Evolutionary conservation across 2,329 filamentous ascomycete genomes (phyloP).

Genomic region (Leptosphaerulina australis): DNA sequence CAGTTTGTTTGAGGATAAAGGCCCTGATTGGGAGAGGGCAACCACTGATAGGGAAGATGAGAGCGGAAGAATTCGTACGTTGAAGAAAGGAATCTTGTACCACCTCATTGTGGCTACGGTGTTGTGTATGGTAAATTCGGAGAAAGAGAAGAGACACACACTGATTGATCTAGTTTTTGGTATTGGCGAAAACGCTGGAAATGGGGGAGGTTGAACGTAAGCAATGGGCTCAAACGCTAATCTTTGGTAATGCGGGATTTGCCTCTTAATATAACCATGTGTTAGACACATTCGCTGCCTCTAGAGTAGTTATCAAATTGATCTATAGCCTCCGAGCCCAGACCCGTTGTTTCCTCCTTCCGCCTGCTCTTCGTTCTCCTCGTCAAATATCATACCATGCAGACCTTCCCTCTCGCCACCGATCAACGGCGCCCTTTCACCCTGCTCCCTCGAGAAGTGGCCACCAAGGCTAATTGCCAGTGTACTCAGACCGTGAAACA

Average conservation of each 20-base stretch:
- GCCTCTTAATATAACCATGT: not conserved
- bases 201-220: slow-evolving; percentile 13
- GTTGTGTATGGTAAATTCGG: slow-evolving; percentile 42
- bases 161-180: slow-evolving; percentile 19
- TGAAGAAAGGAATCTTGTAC: slow-evolving; percentile 36
- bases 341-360: no score
- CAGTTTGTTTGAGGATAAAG: not conserved
- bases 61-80: not conserved
- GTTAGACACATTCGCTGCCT: not conserved
- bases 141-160: slow-evolving; percentile 43
- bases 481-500: slow-evolving; percentile 62
- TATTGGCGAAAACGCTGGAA: slow-evolving; percentile 19
- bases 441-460: slow-evolving; percentile 55
- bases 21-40: not conserved
- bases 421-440: slow-evolving; percentile 58
- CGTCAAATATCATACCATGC: slow-evolving; percentile 57
- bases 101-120: slow-evolving; percentile 41
- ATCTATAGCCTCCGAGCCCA: no score
- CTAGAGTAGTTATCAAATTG: no score
- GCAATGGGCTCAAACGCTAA: no score
- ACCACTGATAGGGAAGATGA: not conserved
- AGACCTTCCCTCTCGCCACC: slow-evolving; percentile 58
- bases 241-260: not conserved
- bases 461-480: slow-evolving; percentile 57
- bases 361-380: slow-evolving; percentile 25